These are phyloP conservation scores for Colletotrichum costaricense DNA, from an alignment of 2,329 filamentous ascomycete species.

Conservation along the genomic window DNA sequence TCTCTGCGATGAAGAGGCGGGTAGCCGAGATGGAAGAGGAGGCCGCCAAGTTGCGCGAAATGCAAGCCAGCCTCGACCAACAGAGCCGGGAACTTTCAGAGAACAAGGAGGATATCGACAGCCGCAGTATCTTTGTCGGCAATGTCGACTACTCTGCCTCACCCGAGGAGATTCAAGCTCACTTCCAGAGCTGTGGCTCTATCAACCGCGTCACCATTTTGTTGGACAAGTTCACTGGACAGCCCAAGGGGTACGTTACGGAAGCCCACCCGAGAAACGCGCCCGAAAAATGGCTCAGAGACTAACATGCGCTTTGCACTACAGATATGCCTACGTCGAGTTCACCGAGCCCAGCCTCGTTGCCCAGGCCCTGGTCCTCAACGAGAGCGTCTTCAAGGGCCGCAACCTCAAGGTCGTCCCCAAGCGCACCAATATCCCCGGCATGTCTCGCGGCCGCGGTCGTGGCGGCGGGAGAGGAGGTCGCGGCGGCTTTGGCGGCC, in stretches of 20 bases:
- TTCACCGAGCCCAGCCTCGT: constrained; percentile 95
- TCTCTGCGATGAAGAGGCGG: constrained; percentile 86
- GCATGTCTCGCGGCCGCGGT: constrained; percentile 86
- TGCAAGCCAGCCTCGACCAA: constrained; percentile 88
- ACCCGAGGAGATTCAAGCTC: constrained; percentile 97
- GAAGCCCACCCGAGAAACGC: not conserved
- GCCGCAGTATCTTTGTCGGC: constrained; percentile 95
- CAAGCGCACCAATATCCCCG: constrained; percentile 96
- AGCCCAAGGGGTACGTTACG: constrained; percentile 93
- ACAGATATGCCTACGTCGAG: constrained; percentile 97
- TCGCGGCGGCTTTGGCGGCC: constrained; percentile 62
- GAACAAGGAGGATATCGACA: constrained; percentile 95
- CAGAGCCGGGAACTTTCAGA: constrained; percentile 80
- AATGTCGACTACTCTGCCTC: constrained; percentile 98
- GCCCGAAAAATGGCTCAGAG: not conserved
- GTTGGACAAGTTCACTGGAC: constrained; percentile 97
- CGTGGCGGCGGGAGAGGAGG: constrained; percentile 65
- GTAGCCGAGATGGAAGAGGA: constrained; percentile 93
- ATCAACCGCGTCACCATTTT: constrained; percentile 99
- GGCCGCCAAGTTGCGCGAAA: constrained; percentile 85
- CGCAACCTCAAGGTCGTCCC: constrained; percentile 94
- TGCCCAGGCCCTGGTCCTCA: constrained; percentile 91
- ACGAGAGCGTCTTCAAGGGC: constrained; percentile 95
- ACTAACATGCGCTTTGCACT: constrained; percentile 8
- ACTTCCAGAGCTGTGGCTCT: constrained; percentile 96